Base-by-base conservation (phyloP, 805 yeast species). In the Tetrapisispora phaffii region DNA sequence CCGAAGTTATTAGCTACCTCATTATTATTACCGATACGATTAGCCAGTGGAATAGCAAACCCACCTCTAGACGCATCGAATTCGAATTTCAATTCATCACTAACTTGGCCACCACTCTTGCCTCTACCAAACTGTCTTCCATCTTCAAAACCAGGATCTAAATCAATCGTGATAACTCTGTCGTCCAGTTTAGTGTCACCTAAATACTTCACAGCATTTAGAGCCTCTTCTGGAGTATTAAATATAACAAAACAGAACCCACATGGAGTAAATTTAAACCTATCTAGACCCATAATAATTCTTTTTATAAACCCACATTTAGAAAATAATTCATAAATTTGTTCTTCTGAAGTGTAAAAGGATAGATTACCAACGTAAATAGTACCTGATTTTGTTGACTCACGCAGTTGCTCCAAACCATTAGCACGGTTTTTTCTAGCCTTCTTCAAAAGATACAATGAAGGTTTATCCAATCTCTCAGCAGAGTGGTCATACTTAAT, bases 51-150 rank as follows among this genome's bases (percentile, higher is more conserved):
- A 15, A 67, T 63, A n/a, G 75, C 66, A 50, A 65, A 65, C 2
- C 75, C 75, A 47, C 73, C 75, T 47, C 76, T 58, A 20, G 68
- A 67, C 2, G 75, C 71, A 46, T 75, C 75, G 53, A 74, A 68
- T 52, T 72, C 75, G 44, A 71, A 72, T 56, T 75, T 65, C 50
- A 52, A 50, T 47, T 86, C 95, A 57, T 83, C 89, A 42, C 82
- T 69, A 1, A 82, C 88, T 62, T 93, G 98, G 2, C 97, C 97
- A 46, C 98, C 98, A 49, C 77, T 80, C 15, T 76, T 73, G 39
- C 97, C 97, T 57, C 98, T 75, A 19, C 98, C 98, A 59, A 80
- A 93, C 60, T 93, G 97, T 52, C 98, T 73, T 1, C 98, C 98
- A 55, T 90, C 97, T 50, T 76, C 79, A 61, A 90, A 93, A 0